phyloP scores from a whole-genome alignment of 352 stramenopile species.

The Chrysophaeum taylorii region DNA sequence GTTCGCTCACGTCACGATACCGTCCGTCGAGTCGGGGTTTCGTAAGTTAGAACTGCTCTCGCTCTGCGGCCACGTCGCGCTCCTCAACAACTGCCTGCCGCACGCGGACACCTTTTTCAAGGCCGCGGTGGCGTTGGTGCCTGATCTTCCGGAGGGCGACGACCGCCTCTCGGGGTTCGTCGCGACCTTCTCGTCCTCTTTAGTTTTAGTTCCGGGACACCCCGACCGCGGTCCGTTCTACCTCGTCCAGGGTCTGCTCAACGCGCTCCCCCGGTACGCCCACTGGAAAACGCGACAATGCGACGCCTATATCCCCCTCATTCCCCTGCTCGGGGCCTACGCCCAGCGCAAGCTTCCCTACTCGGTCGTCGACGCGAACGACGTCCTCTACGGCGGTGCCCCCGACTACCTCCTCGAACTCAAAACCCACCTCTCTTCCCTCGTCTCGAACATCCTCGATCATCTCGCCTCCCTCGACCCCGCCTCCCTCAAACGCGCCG shows the following conservation, averaged over 20 bases:
- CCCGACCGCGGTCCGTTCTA: constrained; percentile 69
- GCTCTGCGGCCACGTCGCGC: constrained; percentile 50
- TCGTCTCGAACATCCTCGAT: constrained; percentile 40
- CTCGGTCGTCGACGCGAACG: constrained; percentile 57
- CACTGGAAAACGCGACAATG: constrained; percentile 14
- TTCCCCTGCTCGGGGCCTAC: constrained; percentile 21
- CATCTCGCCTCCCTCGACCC: background rate
- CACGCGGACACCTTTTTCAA: constrained; percentile 73
- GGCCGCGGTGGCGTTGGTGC: constrained; percentile 55
- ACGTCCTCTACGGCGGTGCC: constrained; percentile 61
- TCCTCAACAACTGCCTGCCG: constrained; percentile 57
- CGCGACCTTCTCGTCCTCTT: constrained; percentile 44
- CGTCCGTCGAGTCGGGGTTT: constrained; percentile 48
- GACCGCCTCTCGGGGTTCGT: constrained; percentile 34
- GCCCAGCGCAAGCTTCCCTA: constrained; percentile 27
- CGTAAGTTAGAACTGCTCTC: constrained; percentile 55
- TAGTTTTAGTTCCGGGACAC: constrained; percentile 61
- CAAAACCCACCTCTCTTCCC: constrained; percentile 39
- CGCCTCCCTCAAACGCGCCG: constrained; percentile 28
- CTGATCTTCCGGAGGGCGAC: constrained; percentile 46
- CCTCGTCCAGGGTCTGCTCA: constrained; percentile 58
- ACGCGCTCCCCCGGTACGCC: constrained; percentile 37
- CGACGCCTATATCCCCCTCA: constrained; percentile 18
- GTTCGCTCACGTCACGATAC: constrained; percentile 73
- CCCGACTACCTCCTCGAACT: constrained; percentile 46